Evolutionary conservation across 2,329 filamentous ascomycete species (phyloP).

Genomic region (Dryadomyces quercus-mongolicae): DNA sequence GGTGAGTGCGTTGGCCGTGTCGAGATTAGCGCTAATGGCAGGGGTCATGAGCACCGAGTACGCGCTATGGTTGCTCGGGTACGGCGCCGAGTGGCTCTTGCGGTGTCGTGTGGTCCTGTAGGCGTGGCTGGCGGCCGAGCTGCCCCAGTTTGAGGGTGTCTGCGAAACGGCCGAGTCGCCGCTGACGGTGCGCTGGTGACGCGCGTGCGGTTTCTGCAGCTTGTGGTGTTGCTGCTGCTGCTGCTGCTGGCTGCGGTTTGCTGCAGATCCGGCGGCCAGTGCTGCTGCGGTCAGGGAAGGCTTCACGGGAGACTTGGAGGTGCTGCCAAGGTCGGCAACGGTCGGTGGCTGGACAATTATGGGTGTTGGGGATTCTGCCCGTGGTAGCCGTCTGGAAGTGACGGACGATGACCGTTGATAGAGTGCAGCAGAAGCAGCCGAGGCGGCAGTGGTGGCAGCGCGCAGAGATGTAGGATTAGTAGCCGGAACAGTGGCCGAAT

Average conservation of each 20-base stretch:
- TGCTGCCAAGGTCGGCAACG: no score
- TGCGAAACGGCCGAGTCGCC: constrained; percentile 11
- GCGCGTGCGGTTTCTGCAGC: no score
- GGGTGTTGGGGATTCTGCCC: no score
- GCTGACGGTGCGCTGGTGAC: constrained; percentile 24
- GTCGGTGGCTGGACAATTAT: neutral
- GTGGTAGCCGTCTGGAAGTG: neutral
- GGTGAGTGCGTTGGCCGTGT: constrained; percentile 30
- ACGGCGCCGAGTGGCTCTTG: constrained; percentile 19
- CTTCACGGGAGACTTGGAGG: neutral
- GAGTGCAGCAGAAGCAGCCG: constrained; percentile 7
- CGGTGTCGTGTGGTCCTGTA: constrained; percentile 9
- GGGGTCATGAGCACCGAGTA: constrained; percentile 27
- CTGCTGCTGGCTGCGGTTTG: constrained; percentile 37
- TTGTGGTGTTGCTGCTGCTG: neutral
- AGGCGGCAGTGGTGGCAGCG: constrained; percentile 9
- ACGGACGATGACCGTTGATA: constrained; percentile 5
- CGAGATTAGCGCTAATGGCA: constrained; percentile 43
- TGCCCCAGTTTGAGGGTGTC: constrained; percentile 38
- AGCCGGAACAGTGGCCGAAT: neutral
- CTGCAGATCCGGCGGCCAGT: constrained; percentile 33
- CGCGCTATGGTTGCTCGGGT: constrained; percentile 13
- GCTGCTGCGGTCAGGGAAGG: neutral
- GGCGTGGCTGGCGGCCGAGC: constrained; percentile 52
- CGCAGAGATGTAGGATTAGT: constrained; percentile 7